Conservation (phyloP, 331 rosid genomes). For the Spiraea crenata region DNA sequence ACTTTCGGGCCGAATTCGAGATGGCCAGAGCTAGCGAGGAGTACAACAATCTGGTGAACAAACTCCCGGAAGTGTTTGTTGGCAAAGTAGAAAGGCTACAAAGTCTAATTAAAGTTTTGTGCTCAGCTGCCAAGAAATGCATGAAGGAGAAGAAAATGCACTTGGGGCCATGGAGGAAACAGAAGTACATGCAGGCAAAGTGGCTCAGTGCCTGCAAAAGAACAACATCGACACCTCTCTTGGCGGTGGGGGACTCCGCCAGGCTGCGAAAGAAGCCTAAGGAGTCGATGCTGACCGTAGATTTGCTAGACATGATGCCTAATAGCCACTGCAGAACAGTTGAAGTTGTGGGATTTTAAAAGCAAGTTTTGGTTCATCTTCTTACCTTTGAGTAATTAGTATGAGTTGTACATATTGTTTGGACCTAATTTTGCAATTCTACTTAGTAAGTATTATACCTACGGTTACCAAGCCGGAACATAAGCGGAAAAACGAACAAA, state of each 20-base stretch:
- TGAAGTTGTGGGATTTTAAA: conserved; percentile 46
- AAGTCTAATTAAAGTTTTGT: conserved; percentile 52
- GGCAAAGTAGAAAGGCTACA: conserved; percentile 77
- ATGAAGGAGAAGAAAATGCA: conserved; percentile 90
- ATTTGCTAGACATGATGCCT: conserved; percentile 63
- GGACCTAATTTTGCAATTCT: too few relatives aligned
- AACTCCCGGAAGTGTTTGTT: conserved; percentile 73
- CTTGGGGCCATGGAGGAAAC: conserved; percentile 96
- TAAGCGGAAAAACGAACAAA: too few relatives aligned
- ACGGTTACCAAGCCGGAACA: too few relatives aligned
- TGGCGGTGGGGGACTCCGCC: conserved; percentile 31
- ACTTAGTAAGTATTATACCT: too few relatives aligned
- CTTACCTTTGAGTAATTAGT: neutral
- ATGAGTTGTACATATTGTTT: neutral
- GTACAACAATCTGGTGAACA: conserved; percentile 48
- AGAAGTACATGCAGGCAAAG: conserved; percentile 79
- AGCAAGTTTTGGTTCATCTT: conserved; percentile 3
- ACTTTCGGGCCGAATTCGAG: conserved; percentile 74
- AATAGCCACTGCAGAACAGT: conserved; percentile 46
- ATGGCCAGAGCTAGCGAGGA: conserved; percentile 69
- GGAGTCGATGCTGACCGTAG: conserved; percentile 83
- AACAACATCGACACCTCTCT: conserved; percentile 37
- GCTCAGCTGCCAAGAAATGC: conserved; percentile 74
- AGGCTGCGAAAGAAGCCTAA: conserved; percentile 38
- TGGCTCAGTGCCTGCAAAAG: conserved; percentile 80